Percentiles rank a stretch among this genome's conserved stretches.
These are phyloP conservation scores for Pholiota molesta DNA, from an alignment of 768 basidiomycete species.

Conservation along the genomic window DNA sequence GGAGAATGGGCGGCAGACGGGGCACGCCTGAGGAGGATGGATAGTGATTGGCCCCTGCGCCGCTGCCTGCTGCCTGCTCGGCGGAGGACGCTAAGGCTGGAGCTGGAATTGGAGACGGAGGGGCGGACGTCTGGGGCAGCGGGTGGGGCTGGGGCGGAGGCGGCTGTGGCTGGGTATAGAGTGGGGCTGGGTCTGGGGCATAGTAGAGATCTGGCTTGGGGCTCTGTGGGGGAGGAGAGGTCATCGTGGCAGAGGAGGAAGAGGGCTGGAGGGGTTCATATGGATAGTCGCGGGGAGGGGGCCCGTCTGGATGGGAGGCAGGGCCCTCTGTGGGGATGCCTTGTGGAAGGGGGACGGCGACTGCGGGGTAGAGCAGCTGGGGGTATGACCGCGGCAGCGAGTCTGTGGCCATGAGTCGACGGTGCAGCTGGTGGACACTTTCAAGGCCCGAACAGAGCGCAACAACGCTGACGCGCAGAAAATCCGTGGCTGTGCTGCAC, in stretches of 20 bases:
- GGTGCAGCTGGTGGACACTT: constrained; percentile 20
- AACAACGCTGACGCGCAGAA: constrained; percentile 11
- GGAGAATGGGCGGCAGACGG: constrained; percentile 79
- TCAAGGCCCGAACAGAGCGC: constrained; percentile 17
- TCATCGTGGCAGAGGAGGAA: constrained; percentile 24
- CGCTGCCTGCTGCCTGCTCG: constrained; percentile 30
- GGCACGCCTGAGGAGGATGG: constrained; percentile 54
- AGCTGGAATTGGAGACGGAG: constrained; percentile 58
- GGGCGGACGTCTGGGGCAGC: constrained; percentile 48
- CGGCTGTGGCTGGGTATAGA: constrained; percentile 31
- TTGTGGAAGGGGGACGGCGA: constrained; percentile 42
- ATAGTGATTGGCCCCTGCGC: constrained; percentile 58
- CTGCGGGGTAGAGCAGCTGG: constrained; percentile 40
- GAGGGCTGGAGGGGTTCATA: constrained; percentile 37
- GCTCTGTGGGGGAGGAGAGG: constrained; percentile 22
- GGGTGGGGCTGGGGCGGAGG: constrained; percentile 31
- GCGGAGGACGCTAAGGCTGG: constrained; percentile 46
- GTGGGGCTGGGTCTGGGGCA: constrained; percentile 33
- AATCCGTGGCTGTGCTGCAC: constrained; percentile 42
- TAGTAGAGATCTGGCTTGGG: constrained; percentile 51
- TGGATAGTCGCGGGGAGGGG: constrained; percentile 42
- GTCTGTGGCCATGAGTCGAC: constrained; percentile 41
- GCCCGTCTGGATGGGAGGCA: constrained; percentile 44
- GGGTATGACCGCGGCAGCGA: constrained; percentile 26
- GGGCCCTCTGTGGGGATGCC: constrained; percentile 46